Percentiles rank a stretch among this genome's conserved stretches.
Conservation (phyloP, 306 rosid species). For the Cicer yamashitae region DNA sequence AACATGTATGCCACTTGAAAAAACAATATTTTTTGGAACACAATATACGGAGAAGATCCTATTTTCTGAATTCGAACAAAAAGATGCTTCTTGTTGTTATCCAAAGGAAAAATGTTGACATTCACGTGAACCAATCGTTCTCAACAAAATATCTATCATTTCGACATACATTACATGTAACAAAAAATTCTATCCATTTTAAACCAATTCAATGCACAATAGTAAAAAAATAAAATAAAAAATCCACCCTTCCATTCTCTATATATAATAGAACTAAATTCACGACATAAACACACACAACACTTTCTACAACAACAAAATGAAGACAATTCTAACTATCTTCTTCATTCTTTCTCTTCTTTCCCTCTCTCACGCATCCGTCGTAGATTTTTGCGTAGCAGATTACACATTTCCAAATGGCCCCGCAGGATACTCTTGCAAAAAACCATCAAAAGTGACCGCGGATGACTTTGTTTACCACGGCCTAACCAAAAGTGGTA, state of each 20-base stretch:
- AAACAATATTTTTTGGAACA: neutral
- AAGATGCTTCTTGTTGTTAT: conserved; percentile 57
- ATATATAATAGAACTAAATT: conserved; percentile 13
- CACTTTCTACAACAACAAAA: conserved; percentile 3
- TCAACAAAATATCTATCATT: conserved; percentile 45
- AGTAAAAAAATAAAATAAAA: conserved; percentile 9
- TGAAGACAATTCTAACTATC: conserved; percentile 51
- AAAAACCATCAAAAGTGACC: conserved; percentile 54
- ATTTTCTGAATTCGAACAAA: conserved; percentile 43
- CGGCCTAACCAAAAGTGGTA: conserved; percentile 62
- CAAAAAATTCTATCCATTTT: conserved; percentile 31
- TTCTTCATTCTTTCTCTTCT: conserved; percentile 52
- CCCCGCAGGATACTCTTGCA: conserved; percentile 82
- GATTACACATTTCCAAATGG: conserved; percentile 58
- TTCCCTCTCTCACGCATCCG: conserved; percentile 59
- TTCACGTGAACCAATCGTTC: conserved; percentile 56
- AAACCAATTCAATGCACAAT: conserved; percentile 8
- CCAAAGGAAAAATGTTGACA: conserved; percentile 19
- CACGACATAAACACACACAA: conserved; percentile 7
- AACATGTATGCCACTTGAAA: conserved; percentile 6
- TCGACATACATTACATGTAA: conserved; percentile 9
- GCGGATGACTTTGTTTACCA: conserved; percentile 64
- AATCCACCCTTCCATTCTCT: conserved; percentile 38
- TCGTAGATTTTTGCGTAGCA: conserved; percentile 84
- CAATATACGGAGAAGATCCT: conserved; percentile 16